Evolutionary conservation across 1,139 yeast species (phyloP).

Genomic region (Taiozyma sp.): DNA sequence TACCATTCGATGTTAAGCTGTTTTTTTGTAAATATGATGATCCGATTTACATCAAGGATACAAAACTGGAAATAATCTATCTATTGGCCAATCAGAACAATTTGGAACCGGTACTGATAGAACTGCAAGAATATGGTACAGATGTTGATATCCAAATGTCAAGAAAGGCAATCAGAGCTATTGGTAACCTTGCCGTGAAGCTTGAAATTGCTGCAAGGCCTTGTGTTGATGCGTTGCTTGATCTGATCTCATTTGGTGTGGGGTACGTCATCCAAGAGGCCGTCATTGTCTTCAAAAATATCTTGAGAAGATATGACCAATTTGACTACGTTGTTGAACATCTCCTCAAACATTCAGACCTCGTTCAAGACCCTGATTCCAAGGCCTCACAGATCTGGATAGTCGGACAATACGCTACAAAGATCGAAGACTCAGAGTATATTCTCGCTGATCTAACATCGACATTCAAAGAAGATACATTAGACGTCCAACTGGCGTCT

Average conservation of each 20-base stretch:
- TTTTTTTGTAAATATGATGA: conserved; percentile 84
- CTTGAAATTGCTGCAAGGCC: conserved; percentile 53
- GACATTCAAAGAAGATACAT: conserved; percentile 54
- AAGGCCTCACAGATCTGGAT: conserved; percentile 83
- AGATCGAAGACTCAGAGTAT: conserved; percentile 42
- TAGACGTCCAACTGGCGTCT: conserved; percentile 70
- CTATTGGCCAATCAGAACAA: conserved; percentile 67
- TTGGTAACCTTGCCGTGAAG: conserved; percentile 85
- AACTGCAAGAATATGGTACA: conserved; percentile 80
- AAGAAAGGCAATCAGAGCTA: conserved; percentile 81
- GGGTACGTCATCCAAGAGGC: conserved; percentile 81
- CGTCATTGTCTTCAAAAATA: conserved; percentile 69
- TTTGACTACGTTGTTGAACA: conserved; percentile 30
- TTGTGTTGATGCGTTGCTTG: conserved; percentile 62
- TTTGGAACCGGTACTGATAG: conserved; percentile 59
- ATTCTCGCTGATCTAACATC: conserved; percentile 43
- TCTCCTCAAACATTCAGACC: conserved; percentile 34
- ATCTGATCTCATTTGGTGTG: conserved; percentile 59
- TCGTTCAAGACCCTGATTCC: conserved; percentile 72
- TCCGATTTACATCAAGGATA: conserved; percentile 84
- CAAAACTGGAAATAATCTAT: conserved; percentile 84
- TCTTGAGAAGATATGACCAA: conserved; percentile 71
- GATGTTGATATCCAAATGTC: conserved; percentile 86
- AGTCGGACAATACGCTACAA: conserved; percentile 63
- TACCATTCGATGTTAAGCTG: conserved; percentile 63